A percentile compares a stretch with the other conserved stretches of the same genome.
Conservation (phyloP, 2,329 filamentous ascomycete genomes). For the Intubia oerlemansii region DNA sequence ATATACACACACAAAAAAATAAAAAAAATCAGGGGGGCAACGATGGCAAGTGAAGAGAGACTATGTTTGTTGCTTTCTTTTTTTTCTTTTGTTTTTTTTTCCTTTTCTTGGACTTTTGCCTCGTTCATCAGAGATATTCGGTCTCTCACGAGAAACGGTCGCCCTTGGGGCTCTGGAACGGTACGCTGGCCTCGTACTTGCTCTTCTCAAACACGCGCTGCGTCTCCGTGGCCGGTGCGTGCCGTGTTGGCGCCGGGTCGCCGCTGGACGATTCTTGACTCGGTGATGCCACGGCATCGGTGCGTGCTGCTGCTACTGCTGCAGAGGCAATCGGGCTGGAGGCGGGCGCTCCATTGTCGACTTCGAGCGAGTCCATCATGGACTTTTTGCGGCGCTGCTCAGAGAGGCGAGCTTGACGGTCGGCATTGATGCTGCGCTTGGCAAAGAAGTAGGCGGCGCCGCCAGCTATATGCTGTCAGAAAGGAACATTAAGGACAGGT, state of each 20-base stretch:
- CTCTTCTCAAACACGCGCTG: conserved; percentile 54
- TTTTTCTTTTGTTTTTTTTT: too few relatives aligned
- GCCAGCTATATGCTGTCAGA: conserved; percentile 47
- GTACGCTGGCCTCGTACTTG: conserved; percentile 66
- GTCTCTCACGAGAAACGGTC: conserved; percentile 62
- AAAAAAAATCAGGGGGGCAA: too few relatives aligned
- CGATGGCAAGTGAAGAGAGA: too few relatives aligned
- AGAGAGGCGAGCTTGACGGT: conserved; percentile 52
- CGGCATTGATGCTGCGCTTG: conserved; percentile 82
- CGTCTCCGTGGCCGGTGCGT: conserved; percentile 51
- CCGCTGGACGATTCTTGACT: conserved; percentile 62
- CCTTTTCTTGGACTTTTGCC: too few relatives aligned
- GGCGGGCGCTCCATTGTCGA: conserved; percentile 12
- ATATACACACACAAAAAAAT: too few relatives aligned
- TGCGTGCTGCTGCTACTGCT: conserved; percentile 25
- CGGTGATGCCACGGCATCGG: conserved; percentile 48
- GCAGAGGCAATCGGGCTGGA: conserved; percentile 12
- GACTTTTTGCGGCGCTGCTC: conserved; percentile 44
- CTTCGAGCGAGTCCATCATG: conserved; percentile 31
- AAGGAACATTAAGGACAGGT: conserved; percentile 1
- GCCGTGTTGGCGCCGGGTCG: conserved; percentile 66
- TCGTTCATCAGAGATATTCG: neutral
- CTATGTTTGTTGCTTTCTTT: too few relatives aligned
- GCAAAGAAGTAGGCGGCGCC: conserved; percentile 90
- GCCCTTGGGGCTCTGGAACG: conserved; percentile 61